Percentiles rank a stretch among this genome's conserved stretches.
Conservation (phyloP, 2,329 filamentous ascomycete genomes). For the Ophiocordyceps camponoti-rufipedis region DNA sequence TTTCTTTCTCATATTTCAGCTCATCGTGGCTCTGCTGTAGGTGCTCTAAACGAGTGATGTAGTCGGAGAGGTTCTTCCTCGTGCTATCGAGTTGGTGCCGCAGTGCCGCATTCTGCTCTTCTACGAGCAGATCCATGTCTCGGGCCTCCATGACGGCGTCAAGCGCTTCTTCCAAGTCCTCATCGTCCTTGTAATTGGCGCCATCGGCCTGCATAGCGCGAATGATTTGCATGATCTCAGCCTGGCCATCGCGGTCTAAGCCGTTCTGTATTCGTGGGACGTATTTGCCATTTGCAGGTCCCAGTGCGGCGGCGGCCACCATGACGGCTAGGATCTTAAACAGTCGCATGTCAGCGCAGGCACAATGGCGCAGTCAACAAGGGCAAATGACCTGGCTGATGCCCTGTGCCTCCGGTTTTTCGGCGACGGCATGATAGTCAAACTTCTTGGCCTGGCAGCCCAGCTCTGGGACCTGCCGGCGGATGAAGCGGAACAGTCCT, state of each 20-base stretch:
- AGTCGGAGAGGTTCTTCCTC: constrained; percentile 38
- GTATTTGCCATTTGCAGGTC: constrained; percentile 35
- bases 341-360: constrained; percentile 1
- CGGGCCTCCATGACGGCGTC: constrained; percentile 23
- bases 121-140: constrained; percentile 36
- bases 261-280: constrained; percentile 24
- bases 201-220: constrained; percentile 21
- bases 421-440: constrained; percentile 38
- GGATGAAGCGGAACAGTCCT: constrained; percentile 35
- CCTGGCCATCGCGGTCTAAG: constrained; percentile 23
- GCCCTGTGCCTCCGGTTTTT: constrained; percentile 34
- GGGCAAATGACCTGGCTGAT: constrained; percentile 28
- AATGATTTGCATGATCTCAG: constrained; percentile 26
- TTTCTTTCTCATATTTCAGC: constrained; percentile 43
- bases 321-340: constrained; percentile 41
- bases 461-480: constrained; percentile 30
- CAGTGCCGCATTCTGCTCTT: constrained; percentile 34
- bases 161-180: constrained; percentile 20
- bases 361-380: background rate
- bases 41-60: constrained; percentile 39
- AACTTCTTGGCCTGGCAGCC: constrained; percentile 31
- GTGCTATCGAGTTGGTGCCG: constrained; percentile 31
- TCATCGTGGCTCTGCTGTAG: constrained; percentile 46
- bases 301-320: constrained; percentile 40
- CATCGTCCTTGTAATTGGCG: constrained; percentile 16